Evolutionary conservation across 202 grass and related monocot species (phyloP), one percentile per base, ranked within the genome.

Genomic region (Digitaria exilis): DNA sequence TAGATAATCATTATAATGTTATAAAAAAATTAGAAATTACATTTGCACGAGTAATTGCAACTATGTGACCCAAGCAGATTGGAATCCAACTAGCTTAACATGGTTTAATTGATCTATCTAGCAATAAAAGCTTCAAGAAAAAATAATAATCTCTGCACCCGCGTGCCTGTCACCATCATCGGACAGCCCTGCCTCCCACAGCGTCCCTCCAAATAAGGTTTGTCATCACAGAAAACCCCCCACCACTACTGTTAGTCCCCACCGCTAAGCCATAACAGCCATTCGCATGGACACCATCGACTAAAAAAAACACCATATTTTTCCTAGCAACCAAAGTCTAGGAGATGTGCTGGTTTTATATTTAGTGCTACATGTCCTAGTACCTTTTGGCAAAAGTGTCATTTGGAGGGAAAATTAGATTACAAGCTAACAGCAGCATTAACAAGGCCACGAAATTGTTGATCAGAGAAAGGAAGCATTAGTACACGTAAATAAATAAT

Each of bases 381-480:
- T 30, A 24, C 58, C 66, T 34, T 82, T 73, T 73, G 16, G 68
- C 50, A 41, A 75, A 45, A 79, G 51, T 35, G 68, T 35, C 51
- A 12, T 68, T 22, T 29, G 0, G 39, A 22, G 61, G 75, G 14
- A 83, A 86, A 48, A 62, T 70, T 87, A 72, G 61, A 29, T 64
- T 74, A 48, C 25, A 90, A 69, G 88, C 80, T 86, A 90, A 82
- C 84, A 48, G 32, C 67, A 54, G 79, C 79, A 73, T 78, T 89
- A 78, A 79, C 64, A 32, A 17, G 22, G 51, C 60, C 61, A 54
- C 8, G 69, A 80, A 84, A 68, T 69, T 46, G 60, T n/a, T 61
- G 76, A 43, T 71, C 41, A 1, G 5, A 7, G 21, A 65, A 32
- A 19, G 10, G 16, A 32, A 21, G n/a, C 28, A 41, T 29, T 13